Evolutionary conservation across 2,329 filamentous ascomycete genomes (phyloP), one percentile per base, ranked within the genome.

Genomic region (Thelonectria blattea): DNA sequence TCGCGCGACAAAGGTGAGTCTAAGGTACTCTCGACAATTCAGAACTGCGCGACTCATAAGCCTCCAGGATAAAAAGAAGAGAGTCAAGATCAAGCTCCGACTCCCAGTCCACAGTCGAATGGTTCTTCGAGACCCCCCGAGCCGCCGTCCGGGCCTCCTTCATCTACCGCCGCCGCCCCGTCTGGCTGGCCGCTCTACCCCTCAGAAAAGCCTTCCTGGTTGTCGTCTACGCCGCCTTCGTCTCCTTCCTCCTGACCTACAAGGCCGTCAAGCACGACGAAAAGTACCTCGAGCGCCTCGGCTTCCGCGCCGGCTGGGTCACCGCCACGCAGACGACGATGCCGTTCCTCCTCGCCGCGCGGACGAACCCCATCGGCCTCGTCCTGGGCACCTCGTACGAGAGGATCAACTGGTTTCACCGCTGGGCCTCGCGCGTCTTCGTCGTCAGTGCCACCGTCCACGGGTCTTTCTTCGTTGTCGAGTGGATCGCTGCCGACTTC

Each of bases 191-290:
- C 3, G 60, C 53, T 3, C 32, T 71, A 0, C 69, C 69, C 9
- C 22, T 69, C 15, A 63, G 59, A 15, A 69, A 66, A 27, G 43
- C 65, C 8, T 30, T 53, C 1, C 6, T 62, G 5, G 47, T 71
- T 18, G 17, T 60, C 18, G 8, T 52, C 3, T 71, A 71, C 30
- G 61, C 69, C 15, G 56, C 61, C 0, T 68, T 71, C 24, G 32
- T 71, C 5, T 43, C 65, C 10, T 61, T 69, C 12, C 62, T 71
- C 3, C 22, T 71, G 1, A 70, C 69, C 0, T 71, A 54, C 50
- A 71, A 71, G 37, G 56, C 68, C 24, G 63, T 71, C 30, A 70
- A 71, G 10, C 65, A 71, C 20, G 69, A 71, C n/a, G 66, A 37
- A n/a, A 69, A 62, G 20, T 71, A 66, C 5, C 58, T 64, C 20